Evolutionary conservation across 495 filamentous ascomycete genomes (phyloP).

Genomic region (Extremus antarcticus): DNA sequence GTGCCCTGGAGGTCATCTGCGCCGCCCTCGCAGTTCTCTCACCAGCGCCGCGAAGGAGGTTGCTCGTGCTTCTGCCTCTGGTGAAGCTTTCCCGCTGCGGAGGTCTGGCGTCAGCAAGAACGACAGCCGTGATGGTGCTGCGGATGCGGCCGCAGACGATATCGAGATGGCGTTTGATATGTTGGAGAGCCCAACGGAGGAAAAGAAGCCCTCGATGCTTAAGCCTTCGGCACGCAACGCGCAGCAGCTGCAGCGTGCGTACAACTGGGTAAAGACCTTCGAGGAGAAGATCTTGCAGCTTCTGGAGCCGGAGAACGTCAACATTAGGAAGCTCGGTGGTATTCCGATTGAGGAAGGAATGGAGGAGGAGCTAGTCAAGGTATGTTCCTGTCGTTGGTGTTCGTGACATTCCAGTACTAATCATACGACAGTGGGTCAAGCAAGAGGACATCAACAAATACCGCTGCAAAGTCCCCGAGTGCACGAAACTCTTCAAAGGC

Average conservation of each 20-base stretch:
- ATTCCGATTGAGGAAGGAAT: constrained; percentile 75
- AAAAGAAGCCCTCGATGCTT: constrained; percentile 40
- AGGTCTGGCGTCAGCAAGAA: constrained; percentile 39
- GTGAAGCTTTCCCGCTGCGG: constrained; percentile 69
- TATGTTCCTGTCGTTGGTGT: too few relatives aligned
- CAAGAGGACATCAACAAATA: constrained; percentile 95
- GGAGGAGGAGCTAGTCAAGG: constrained; percentile 70
- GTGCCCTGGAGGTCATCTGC: constrained; percentile 91
- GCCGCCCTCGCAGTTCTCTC: constrained; percentile 73
- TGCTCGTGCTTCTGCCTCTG: constrained; percentile 69
- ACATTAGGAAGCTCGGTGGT: constrained; percentile 79
- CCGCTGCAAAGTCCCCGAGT: constrained; percentile 91
- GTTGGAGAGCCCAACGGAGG: constrained; percentile 42
- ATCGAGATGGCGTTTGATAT: constrained; percentile 44
- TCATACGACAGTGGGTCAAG: constrained; percentile 53
- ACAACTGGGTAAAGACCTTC: constrained; percentile 99
- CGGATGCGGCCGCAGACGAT: constrained; percentile 45
- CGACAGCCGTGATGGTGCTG: constrained; percentile 30
- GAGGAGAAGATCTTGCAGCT: constrained; percentile 92
- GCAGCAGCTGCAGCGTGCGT: constrained; percentile 83
- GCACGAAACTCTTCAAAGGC: constrained; percentile 94
- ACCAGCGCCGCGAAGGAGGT: constrained; percentile 72
- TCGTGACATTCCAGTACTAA: too few relatives aligned
- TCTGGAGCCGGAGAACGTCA: constrained; percentile 77
- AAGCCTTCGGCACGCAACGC: constrained; percentile 64